Conservation (phyloP, 83 land plant genomes). For the Picea engelmannii region DNA sequence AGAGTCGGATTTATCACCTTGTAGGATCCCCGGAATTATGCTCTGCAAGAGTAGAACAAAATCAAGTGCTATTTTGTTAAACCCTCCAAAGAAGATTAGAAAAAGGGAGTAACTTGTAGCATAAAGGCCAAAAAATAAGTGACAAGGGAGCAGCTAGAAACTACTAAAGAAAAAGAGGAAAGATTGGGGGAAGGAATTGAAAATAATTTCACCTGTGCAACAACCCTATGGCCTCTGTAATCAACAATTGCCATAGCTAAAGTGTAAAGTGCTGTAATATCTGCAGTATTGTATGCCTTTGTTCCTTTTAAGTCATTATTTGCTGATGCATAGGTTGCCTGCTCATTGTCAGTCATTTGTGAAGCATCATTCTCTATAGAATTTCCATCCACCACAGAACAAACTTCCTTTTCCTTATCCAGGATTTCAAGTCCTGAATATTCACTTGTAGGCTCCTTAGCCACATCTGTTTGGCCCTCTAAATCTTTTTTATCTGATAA, state of each 20-base stretch:
- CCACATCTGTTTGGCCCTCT: neutral
- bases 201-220: constrained; percentile 80
- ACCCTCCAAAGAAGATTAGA: neutral
- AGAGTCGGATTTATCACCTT: constrained; percentile 99
- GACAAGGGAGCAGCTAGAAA: neutral
- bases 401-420: neutral
- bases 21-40: constrained; percentile 98
- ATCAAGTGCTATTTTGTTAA: neutral
- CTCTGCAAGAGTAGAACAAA: constrained; percentile 53
- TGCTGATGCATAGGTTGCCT: constrained; percentile 98
- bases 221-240: constrained; percentile 94
- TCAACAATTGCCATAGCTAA: constrained; percentile 99
- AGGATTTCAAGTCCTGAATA: neutral
- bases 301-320: constrained; percentile 99
- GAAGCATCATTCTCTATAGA: constrained; percentile 38
- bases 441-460: constrained; percentile 4
- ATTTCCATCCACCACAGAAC: constrained; percentile 13
- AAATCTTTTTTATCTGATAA: neutral
- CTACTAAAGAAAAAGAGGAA: neutral
- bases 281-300: constrained; percentile 95
- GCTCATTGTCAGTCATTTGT: constrained; percentile 79
- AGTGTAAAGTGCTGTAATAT: constrained; percentile 86
- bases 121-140: too few relatives aligned
- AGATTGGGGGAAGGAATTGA: neutral
- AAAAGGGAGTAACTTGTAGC: too few relatives aligned